These are phyloP conservation scores for Megacollybia marginata DNA, from an alignment of 768 basidiomycete species.

Conservation along the genomic window DNA sequence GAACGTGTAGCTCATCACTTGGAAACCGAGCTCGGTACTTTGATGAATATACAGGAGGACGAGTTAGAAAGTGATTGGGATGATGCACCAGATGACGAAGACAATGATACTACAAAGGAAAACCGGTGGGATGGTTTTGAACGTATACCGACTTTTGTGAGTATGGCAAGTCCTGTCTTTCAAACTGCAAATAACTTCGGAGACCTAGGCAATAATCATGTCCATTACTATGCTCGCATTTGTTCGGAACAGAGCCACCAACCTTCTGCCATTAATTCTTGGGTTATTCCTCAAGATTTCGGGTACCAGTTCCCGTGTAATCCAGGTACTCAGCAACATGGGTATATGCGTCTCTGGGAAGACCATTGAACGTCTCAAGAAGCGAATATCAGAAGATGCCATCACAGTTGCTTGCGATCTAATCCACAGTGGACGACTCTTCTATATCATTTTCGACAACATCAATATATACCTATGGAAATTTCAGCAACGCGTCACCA, in stretches of 20 bases:
- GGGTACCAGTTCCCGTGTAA: slow-evolving; percentile 20
- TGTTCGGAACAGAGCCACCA: slow-evolving; percentile 19
- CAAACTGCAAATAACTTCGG: no score
- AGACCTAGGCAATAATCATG: slow-evolving; percentile 6
- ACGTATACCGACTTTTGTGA: no score
- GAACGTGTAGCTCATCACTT: no score
- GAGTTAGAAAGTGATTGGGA: background rate
- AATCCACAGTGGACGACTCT: slow-evolving; percentile 12
- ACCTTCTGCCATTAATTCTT: slow-evolving; percentile 18
- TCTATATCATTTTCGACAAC: slow-evolving; percentile 21
- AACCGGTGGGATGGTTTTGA: background rate
- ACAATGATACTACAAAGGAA: slow-evolving; percentile 2
- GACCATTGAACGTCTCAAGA: slow-evolving; percentile 21
- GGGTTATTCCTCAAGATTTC: slow-evolving; percentile 23
- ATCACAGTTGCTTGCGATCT: slow-evolving; percentile 14
- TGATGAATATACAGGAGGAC: no score
- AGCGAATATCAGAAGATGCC: slow-evolving; percentile 17
- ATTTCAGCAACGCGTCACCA: slow-evolving; percentile 20
- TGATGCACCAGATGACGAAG: slow-evolving; percentile 13
- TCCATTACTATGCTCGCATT: slow-evolving; percentile 16
- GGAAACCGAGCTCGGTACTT: no score
- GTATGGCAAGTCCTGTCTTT: no score
- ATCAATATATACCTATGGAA: slow-evolving; percentile 26
- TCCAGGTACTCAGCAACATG: slow-evolving; percentile 19
- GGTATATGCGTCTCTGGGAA: slow-evolving; percentile 17